Base-by-base conservation (phyloP, 139 green algal species). In the Tetraselmis chui region DNA sequence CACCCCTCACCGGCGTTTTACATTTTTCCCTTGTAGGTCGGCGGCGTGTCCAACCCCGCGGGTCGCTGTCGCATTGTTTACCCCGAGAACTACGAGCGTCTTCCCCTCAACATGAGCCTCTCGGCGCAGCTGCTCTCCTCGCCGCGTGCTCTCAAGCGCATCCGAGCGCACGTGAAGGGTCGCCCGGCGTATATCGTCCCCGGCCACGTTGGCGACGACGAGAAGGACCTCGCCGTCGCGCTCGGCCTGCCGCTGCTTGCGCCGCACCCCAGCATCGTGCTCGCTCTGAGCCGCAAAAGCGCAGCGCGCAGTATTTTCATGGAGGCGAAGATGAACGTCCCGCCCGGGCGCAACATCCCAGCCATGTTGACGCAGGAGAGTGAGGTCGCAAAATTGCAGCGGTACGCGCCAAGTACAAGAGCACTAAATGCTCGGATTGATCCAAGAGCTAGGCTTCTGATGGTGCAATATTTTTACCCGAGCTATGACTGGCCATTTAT, bases 161-260 rank as follows among this genome's bases (percentile, higher is more conserved):
- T 94, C 76, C 26, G 45, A 25, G 77, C 83, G 18, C 83, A 81
- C 25, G 82, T 87, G n/a, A 28, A 82, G 23, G 88, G 88, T 0
- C 83, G 85, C 24, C 78, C 87, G 27, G 84, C 85, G 26, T 92
- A 92, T 84, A 87, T 94, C n/a, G 83, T 94, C 32, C 90, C 90
- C 0, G 84, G 85, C 28, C n/a, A 59, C 2, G 84, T 93, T 76
- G 80, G 82, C 45, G 86, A 90, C 30, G 88, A 88, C 77, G 89
- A 93, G 83, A 75, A 88, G 58, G 86, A 89, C 67, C 79, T 92
- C 32, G 81, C 84, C 5, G 84, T 89, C 79, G 75, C 80, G 76
- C 85, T 93, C 76, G 86, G 85, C 29, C 58, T 92, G 30, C 90
- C 90, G 24, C 82, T 93, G 32, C 80, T 93, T 78, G 89, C 67